A percentile compares a stretch with the other conserved stretches of the same genome.
Conservation (phyloP, 176 grass and related monocot genomes). For the Carex littledalei region DNA sequence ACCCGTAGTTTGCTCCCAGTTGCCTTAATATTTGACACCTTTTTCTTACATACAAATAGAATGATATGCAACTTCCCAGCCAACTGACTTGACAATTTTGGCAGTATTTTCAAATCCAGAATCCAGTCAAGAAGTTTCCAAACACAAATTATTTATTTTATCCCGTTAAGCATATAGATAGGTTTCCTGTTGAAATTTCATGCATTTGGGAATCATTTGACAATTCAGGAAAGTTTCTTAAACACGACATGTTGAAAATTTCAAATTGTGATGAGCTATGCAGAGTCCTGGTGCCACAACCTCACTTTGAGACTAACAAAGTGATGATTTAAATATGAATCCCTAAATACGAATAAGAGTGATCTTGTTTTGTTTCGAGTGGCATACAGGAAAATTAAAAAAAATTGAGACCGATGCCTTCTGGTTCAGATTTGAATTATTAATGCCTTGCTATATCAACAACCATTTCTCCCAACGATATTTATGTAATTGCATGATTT, state of each 20-base stretch:
- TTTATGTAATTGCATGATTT: conserved; percentile 2
- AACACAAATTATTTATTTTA: neutral
- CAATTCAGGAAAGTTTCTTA: neutral
- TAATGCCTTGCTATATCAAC: neutral
- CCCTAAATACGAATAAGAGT: neutral
- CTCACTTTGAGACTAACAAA: neutral
- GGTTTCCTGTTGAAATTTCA: neutral
- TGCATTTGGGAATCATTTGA: neutral
- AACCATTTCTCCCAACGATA: neutral
- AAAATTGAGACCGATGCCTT: neutral
- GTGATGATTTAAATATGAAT: neutral
- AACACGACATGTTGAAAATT: neutral
- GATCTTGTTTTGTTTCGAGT: neutral
- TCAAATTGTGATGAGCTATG: neutral
- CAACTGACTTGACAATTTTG: neutral
- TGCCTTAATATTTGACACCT: neutral
- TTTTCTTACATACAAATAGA: neutral
- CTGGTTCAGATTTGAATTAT: neutral
- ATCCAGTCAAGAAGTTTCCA: neutral
- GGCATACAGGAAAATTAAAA: neutral
- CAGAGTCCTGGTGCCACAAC: neutral
- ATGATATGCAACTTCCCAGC: neutral
- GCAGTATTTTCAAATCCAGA: neutral
- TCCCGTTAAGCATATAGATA: neutral
- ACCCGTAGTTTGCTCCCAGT: neutral